Percentiles rank a stretch among this genome's conserved stretches.
These are phyloP conservation scores for Phaffomyces antillensis DNA, from an alignment of 805 yeast genomes.

Conservation along the genomic window DNA sequence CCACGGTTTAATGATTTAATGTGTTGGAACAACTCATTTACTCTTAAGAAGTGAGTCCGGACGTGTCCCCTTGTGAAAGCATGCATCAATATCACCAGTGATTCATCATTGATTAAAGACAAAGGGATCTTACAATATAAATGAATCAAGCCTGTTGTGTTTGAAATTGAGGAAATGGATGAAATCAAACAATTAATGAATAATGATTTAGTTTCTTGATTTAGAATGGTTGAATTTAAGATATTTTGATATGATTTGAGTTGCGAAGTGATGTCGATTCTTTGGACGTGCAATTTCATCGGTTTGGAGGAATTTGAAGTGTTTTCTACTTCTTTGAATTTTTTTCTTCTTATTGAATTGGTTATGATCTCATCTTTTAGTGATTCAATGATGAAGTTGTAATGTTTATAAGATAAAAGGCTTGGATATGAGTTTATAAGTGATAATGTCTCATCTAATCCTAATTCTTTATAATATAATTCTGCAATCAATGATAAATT, in stretches of 20 bases:
- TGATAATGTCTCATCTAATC: neutral
- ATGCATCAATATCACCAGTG: too few species aligned
- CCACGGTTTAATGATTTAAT: too few species aligned
- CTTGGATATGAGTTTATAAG: neutral
- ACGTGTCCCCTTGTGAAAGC: too few species aligned
- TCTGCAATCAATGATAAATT: neutral
- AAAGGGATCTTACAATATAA: constrained; percentile 7
- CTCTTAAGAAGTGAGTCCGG: too few species aligned
- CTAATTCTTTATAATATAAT: constrained; percentile 1
- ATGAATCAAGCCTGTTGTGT: constrained; percentile 16
- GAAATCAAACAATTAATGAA: constrained; percentile 9
- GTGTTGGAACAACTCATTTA: too few species aligned
- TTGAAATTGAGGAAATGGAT: constrained; percentile 9
- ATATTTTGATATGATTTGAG: neutral
- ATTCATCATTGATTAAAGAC: too few species aligned
- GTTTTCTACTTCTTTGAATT: neutral
- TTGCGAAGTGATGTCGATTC: constrained; percentile 12
- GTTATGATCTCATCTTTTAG: constrained; percentile 3
- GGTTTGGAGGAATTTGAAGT: too few species aligned
- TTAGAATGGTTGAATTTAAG: neutral
- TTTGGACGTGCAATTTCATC: constrained; percentile 6
- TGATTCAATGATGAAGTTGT: constrained; percentile 7
- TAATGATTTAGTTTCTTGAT: constrained; percentile 1
- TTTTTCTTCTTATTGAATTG: constrained; percentile 6
- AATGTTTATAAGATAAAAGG: constrained; percentile 3